Base-by-base conservation (phyloP, 2,329 filamentous ascomycete genomes). In the Penicillium nordicum region DNA sequence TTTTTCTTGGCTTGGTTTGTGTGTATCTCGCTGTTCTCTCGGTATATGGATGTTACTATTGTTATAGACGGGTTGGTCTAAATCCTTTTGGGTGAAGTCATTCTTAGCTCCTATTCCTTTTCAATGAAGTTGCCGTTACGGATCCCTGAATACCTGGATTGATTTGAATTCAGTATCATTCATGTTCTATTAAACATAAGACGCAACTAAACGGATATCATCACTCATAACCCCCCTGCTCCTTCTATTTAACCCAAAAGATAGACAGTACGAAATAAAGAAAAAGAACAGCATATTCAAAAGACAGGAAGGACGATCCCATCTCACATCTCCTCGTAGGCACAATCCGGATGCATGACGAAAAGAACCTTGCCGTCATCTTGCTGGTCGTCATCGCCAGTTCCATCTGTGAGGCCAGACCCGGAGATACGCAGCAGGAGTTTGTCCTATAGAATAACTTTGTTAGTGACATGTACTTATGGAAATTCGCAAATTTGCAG, bases 311-410 rank as follows among this genome's bases (percentile, higher is more conserved):
- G 27, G 10, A 59, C 65, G 54, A 67, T 58, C 63, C 63, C 51
- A 69, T 68, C 51, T 96, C 91, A 23, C 64, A 75, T 68, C 56
- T 76, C 75, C 55, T 96, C 92, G 10, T 95, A 81, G 0, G 89
- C 90, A 70, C 90, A 96, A 76, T 97, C 97, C 57, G 94, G 94
- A 77, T 99, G 94, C 64, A 99, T 72, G 27, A 97, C 89, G 71
- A 97, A 99, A 50, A 94, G 83, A 5, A 89, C 79, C 76, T 62
- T 82, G 69, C 65, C 77, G 63, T 70, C 73, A 70, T 63, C 77
- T 64, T 69, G 62, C 38, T 61, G 71, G 16, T 78, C 81, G 36
- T 78, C 80, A 46, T 82, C 80, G 46, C 82, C 88, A 41, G 85
- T 81, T 32, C 92, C 86, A 51, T 92, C 89, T 76, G 94, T 90